These are phyloP conservation scores for Paramecium sonneborni DNA, from an alignment of 73 alveolate species.

Conservation along the genomic window DNA sequence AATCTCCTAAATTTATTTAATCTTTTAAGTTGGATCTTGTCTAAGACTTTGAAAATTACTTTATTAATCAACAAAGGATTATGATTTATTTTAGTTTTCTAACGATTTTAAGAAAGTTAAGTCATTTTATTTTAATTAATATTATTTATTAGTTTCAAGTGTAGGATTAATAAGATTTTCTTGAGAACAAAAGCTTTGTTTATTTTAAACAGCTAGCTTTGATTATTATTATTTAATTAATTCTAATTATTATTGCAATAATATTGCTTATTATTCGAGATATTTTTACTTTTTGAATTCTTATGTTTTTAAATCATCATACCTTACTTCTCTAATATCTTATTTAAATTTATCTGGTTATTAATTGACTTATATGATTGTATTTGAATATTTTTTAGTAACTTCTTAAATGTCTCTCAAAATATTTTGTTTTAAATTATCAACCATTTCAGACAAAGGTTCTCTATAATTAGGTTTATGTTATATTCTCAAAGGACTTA, in stretches of 20 bases:
- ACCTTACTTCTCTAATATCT: neutral
- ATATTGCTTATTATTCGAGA: neutral
- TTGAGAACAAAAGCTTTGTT: neutral
- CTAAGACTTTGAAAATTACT: neutral
- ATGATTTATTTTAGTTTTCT: neutral
- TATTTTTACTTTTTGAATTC: constrained; percentile 38
- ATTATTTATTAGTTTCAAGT: neutral
- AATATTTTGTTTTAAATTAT: constrained; percentile 43
- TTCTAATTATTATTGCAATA: neutral
- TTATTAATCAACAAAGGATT: neutral
- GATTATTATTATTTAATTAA: neutral
- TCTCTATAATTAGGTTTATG: neutral
- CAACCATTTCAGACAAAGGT: constrained; percentile 15
- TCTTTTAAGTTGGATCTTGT: neutral
- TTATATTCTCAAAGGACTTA: constrained; percentile 26
- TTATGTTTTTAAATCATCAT: neutral
- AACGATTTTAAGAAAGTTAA: neutral
- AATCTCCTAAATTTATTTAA: neutral
- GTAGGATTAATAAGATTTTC: neutral
- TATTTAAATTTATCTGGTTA: neutral
- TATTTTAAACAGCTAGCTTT: neutral
- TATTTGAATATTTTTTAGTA: constrained; percentile 2
- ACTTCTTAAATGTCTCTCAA: constrained; percentile 38
- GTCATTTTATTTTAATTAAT: neutral
- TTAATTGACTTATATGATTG: neutral